A percentile compares a stretch with the other conserved stretches of the same genome.
Conservation (phyloP, 140 eudicot genomes). For the Stevia rebaudiana region DNA sequence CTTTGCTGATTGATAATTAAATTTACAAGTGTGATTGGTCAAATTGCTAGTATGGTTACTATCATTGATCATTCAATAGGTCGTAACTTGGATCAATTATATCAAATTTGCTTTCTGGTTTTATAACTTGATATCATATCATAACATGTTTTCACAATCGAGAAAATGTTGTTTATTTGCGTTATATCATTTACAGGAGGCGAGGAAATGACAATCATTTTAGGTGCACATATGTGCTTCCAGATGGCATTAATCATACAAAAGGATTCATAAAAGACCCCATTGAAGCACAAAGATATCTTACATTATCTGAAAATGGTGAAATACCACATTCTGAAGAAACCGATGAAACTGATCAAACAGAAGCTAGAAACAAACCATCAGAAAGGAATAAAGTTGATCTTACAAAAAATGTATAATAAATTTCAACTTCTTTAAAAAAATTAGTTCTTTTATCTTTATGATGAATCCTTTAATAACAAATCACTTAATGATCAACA, state of each 20-base stretch:
- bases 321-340: constrained; percentile 20
- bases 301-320: constrained; percentile 38
- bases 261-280: constrained; percentile 87
- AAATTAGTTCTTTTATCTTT: background rate
- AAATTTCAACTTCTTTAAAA: background rate
- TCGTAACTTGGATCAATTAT: too few species aligned
- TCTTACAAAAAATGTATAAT: constrained; percentile 60
- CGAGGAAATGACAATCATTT: constrained; percentile 70
- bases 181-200: constrained; percentile 45
- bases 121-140: background rate
- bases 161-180: background rate
- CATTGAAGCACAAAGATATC: constrained; percentile 55
- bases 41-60: too few species aligned
- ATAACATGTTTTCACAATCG: background rate
- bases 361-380: constrained; percentile 37
- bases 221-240: constrained; percentile 93
- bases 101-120: background rate
- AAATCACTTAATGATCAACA: constrained; percentile 23
- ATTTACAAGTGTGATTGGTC: too few species aligned
- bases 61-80: too few species aligned
- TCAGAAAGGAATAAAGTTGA: constrained; percentile 53
- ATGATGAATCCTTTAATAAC: background rate
- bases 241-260: constrained; percentile 75
- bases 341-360: constrained; percentile 33
- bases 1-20: too few species aligned